phyloP scores from a whole-genome alignment of 2,329 filamentous ascomycete species.

The Venturiaceae sp. region DNA sequence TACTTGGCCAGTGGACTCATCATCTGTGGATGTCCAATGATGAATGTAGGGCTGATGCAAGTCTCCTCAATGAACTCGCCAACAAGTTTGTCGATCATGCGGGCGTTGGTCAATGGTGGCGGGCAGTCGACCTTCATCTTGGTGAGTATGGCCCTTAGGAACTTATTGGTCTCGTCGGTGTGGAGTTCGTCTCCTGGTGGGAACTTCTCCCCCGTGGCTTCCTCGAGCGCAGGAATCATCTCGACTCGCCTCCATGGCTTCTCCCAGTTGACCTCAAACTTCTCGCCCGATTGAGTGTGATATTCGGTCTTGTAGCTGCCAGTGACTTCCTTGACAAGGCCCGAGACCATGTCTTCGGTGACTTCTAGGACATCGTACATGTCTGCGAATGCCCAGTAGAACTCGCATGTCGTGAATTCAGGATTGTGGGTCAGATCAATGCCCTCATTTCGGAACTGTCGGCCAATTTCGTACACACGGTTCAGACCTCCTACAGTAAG shows the following conservation, averaged over 20 bases:
- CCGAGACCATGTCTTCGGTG: conserved; percentile 88
- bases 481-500: conserved; percentile 87
- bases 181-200: conserved; percentile 82
- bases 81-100: conserved; percentile 87
- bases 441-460: conserved; percentile 91
- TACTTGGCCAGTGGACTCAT: conserved; percentile 97
- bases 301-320: conserved; percentile 80
- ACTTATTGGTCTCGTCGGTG: conserved; percentile 79
- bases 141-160: conserved; percentile 73
- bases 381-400: conserved; percentile 72
- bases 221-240: conserved; percentile 91
- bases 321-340: conserved; percentile 79
- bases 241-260: conserved; percentile 86
- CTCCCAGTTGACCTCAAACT: conserved; percentile 91
- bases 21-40: conserved; percentile 68
- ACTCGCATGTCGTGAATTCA: conserved; percentile 96
- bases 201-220: conserved; percentile 87
- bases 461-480: conserved; percentile 90
- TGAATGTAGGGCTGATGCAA: conserved; percentile 89
- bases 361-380: conserved; percentile 75
- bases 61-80: conserved; percentile 91
- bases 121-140: conserved; percentile 87
- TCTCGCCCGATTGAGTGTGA: conserved; percentile 76
- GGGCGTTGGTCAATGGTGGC: conserved; percentile 82
- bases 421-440: conserved; percentile 94